A percentile compares a stretch with the other conserved stretches of the same genome.
These are phyloP conservation scores for Leccinum fuscescens DNA, from an alignment of 1,284 basidiomycete species.

Conservation along the genomic window DNA sequence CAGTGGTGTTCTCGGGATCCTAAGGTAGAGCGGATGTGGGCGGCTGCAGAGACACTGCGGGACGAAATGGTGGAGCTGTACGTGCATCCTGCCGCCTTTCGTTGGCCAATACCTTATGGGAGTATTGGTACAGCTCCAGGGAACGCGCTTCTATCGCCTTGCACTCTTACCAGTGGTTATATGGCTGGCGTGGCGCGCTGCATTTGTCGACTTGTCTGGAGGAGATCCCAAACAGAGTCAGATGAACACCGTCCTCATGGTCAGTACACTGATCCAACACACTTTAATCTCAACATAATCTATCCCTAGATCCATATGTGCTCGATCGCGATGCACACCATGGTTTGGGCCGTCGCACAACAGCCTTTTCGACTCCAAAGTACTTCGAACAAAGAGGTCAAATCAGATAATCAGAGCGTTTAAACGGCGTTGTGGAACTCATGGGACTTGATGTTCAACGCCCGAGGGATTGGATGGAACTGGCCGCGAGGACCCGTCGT, in stretches of 20 bases:
- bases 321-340: conserved; percentile 13
- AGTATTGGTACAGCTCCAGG: conserved; percentile 30
- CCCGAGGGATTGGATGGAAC: conserved; percentile 33
- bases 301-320: conserved; percentile 19
- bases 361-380: conserved; percentile 12
- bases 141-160: conserved; percentile 23
- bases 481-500: conserved; percentile 22
- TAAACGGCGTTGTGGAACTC: conserved; percentile 23
- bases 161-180: conserved; percentile 26
- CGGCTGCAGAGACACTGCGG: conserved; percentile 13
- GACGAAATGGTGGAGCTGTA: conserved; percentile 14
- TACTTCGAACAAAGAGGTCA: not conserved
- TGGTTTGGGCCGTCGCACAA: conserved; percentile 19
- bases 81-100: conserved; percentile 24
- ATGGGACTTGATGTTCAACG: conserved; percentile 25
- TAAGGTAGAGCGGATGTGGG: conserved; percentile 30
- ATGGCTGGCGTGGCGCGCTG: conserved; percentile 22
- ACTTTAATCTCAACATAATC: not conserved
- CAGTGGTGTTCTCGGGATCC: conserved; percentile 32
- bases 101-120: conserved; percentile 25
- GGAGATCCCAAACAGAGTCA: conserved; percentile 16
- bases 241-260: conserved; percentile 19
- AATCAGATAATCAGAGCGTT: not conserved
- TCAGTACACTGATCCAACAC: conserved; percentile 4
- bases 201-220: conserved; percentile 25